A percentile compares a stretch with the other conserved stretches of the same genome.
Conservation (phyloP, 176 grass and related monocot species). For the Areca catechu region DNA sequence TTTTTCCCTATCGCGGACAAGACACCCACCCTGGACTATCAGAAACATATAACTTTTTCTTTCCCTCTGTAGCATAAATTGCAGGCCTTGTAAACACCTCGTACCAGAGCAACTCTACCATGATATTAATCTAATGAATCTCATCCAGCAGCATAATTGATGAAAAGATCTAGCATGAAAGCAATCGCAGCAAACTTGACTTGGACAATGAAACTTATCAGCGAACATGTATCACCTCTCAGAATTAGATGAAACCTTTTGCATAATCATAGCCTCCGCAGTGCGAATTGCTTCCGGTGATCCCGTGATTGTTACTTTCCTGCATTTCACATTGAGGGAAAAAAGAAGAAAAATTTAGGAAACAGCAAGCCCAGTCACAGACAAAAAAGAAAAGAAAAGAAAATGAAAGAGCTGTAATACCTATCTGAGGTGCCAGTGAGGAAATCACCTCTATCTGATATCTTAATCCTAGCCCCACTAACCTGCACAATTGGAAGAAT, state of each 20-base stretch:
- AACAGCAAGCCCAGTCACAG: neutral
- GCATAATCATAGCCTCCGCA: slow-evolving; percentile 84
- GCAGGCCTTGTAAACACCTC: too few relatives aligned
- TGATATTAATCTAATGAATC: too few relatives aligned
- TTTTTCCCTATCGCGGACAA: too few relatives aligned
- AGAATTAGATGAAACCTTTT: slow-evolving; percentile 74
- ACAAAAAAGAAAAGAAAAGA: neutral
- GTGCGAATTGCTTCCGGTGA: slow-evolving; percentile 59
- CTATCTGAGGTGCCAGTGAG: slow-evolving; percentile 66
- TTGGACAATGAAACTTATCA: neutral
- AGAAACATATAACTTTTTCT: too few relatives aligned
- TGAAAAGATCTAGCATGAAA: too few relatives aligned
- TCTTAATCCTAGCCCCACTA: slow-evolving; percentile 86
- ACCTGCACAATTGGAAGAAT: slow-evolving; percentile 27
- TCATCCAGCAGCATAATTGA: too few relatives aligned
- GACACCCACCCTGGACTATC: too few relatives aligned
- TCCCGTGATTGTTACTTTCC: slow-evolving; percentile 97
- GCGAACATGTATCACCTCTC: slow-evolving; percentile 40
- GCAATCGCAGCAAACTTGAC: slow-evolving; percentile 1
- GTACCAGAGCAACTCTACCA: too few relatives aligned
- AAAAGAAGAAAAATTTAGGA: slow-evolving; percentile 10
- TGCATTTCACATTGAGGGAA: slow-evolving; percentile 10
- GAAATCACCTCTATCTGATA: slow-evolving; percentile 80
- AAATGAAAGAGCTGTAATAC: slow-evolving; percentile 17
- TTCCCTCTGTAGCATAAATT: too few relatives aligned